Evolutionary conservation across 495 filamentous ascomycete species (phyloP), one percentile per base, ranked within the genome.

Genomic region (Oidiodendron maius): DNA sequence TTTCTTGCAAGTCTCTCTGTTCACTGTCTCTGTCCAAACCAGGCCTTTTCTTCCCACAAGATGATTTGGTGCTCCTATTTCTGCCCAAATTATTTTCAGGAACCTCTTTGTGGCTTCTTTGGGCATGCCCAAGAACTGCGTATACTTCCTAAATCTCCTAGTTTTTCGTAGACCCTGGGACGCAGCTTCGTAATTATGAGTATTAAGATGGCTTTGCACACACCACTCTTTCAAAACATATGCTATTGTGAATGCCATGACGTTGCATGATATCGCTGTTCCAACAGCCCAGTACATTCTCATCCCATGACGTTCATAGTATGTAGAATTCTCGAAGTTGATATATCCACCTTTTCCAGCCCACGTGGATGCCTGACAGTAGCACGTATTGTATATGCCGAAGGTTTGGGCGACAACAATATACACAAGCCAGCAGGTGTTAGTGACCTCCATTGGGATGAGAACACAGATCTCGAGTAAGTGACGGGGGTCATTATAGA

Each of bases 361-460:
- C 38, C 38, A 41, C 5, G 26, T 30, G 5, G 26, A 30, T 5
- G 26, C 26, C 12, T 30, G 17, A 12, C 38, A 41, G 12, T 22
- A 41, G 17, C 38, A 41, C 15, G 38, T 41, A 21, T 41, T 41
- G 38, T 41, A 41, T 11, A 41, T 11, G 17, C 38, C 38, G 22
- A 22, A 11, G 12, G 38, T 20, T 22, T 41, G 38, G 17, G 38
- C 38, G 1, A 41, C 22, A 11, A 21, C 17, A 4, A 41, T 41
- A 20, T 41, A 41, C 5, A 41, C 12, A 11, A 41, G 38, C 38
- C 38, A 41, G 4, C 38, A 13, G 17, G 22, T 1, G 22, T 11
- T 22, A 12, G 22, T 21, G 12, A 41, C 12, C 15, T 41, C 38
- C 38, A 41, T 41, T 12, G 38, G 38, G 17, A 41, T 41, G 38